Conservation (phyloP, 2,329 filamentous ascomycete species). For the Clarireedia monteithiana region DNA sequence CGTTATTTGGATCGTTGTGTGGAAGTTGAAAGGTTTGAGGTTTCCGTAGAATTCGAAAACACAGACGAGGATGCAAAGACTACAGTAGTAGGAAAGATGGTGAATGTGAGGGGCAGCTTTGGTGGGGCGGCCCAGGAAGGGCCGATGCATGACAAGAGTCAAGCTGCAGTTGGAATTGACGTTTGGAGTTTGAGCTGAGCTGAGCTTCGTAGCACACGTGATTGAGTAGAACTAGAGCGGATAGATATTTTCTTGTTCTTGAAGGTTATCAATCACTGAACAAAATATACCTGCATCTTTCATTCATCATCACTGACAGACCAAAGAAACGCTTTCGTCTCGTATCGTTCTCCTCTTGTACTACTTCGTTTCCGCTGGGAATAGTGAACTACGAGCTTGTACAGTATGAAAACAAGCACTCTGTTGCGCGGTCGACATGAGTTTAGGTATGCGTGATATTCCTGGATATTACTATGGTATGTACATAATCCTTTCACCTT, state of each 20-base stretch:
- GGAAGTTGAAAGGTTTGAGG: too few species aligned
- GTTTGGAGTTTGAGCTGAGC: background rate
- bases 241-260: too few species aligned
- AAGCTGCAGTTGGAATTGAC: too few species aligned
- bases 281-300: too few species aligned
- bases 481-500: background rate
- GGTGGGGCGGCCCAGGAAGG: conserved; percentile 1
- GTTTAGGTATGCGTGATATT: conserved; percentile 29
- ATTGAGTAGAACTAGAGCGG: too few species aligned
- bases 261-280: too few species aligned
- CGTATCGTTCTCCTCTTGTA: too few species aligned
- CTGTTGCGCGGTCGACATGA: background rate
- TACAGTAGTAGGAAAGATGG: too few species aligned
- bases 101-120: background rate
- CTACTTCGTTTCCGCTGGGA: background rate
- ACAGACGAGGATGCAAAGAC: too few species aligned
- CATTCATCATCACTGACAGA: too few species aligned
- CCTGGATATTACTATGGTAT: conserved; percentile 50
- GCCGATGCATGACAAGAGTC: background rate
- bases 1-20: background rate
- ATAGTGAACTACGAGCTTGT: background rate
- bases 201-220: background rate
- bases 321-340: too few species aligned
- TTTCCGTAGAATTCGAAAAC: too few species aligned
- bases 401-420: background rate